phyloP scores from a whole-genome alignment of 371 early-diverging fungal species.

The Apophysomyces ossiformis region DNA sequence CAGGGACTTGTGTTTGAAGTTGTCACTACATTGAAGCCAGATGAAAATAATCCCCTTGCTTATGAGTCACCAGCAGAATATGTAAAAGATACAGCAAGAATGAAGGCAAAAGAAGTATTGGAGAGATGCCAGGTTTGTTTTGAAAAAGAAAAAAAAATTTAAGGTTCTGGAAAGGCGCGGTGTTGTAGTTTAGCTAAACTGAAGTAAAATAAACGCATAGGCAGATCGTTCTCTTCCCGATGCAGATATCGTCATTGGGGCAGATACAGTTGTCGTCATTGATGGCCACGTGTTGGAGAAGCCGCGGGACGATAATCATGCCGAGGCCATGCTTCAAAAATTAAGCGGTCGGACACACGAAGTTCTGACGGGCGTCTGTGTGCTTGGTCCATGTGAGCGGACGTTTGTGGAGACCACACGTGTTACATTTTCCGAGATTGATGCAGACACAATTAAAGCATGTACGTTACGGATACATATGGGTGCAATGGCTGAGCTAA shows the following conservation, averaged over 20 bases:
- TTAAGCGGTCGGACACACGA: constrained; percentile 63
- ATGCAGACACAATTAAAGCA: constrained; percentile 21
- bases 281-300: constrained; percentile 64
- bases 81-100: constrained; percentile 42
- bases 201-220: constrained; percentile 19
- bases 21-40: constrained; percentile 45
- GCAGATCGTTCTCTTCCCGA: constrained; percentile 32
- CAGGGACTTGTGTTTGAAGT: constrained; percentile 69
- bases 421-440: constrained; percentile 42
- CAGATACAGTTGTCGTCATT: constrained; percentile 81
- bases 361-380: constrained; percentile 69
- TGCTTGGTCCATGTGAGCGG: constrained; percentile 41
- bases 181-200: not conserved
- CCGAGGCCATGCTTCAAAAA: constrained; percentile 58
- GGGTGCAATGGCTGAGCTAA: constrained; percentile 14
- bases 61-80: constrained; percentile 35
- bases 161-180: not conserved
- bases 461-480: constrained; percentile 22
- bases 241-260: constrained; percentile 74
- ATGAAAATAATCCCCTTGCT: constrained; percentile 36
- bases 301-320: constrained; percentile 56
- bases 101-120: constrained; percentile 47
- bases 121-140: constrained; percentile 37
- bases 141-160: not conserved
- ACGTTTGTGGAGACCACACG: constrained; percentile 54